Evolutionary conservation across 192 early-diverging fungal species (phyloP).

Genomic region (Allomyces macrogynus): DNA sequence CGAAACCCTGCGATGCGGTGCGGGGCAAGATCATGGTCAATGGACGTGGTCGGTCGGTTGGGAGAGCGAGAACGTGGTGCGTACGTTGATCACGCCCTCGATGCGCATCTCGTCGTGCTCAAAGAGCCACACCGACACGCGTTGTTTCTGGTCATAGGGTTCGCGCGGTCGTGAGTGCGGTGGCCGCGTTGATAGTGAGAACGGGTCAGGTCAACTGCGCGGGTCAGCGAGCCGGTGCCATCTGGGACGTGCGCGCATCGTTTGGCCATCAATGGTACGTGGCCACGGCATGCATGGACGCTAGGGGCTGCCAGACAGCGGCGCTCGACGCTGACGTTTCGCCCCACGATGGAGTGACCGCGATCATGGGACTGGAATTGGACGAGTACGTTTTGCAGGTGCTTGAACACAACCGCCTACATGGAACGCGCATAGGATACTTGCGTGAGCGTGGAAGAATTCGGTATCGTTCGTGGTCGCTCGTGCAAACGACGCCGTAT

Average conservation of each 20-base stretch:
- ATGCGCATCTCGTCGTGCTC: conserved; percentile 70
- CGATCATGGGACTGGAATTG: background rate
- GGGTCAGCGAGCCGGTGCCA: too few species aligned
- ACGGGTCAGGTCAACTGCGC: background rate
- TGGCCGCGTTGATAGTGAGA: background rate
- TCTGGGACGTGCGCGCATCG: too few species aligned
- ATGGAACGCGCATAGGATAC: background rate
- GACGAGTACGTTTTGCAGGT: conserved; percentile 65
- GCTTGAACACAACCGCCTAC: conserved; percentile 88
- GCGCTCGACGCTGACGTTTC: background rate
- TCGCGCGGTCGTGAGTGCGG: background rate
- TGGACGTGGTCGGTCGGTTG: background rate
- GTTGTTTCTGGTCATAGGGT: conserved; percentile 38
- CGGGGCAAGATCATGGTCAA: background rate
- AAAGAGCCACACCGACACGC: conserved; percentile 87
- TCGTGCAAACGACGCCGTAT: too few species aligned
- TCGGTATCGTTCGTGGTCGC: too few species aligned
- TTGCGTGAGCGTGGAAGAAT: too few species aligned
- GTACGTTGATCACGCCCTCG: conserved; percentile 82
- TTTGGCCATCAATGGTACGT: too few species aligned
- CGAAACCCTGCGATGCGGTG: conserved; percentile 52
- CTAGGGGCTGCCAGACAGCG: background rate
- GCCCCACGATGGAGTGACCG: background rate
- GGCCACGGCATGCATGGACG: background rate
- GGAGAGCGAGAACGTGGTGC: background rate